Percentiles rank a stretch among this genome's conserved stretches.
Evolutionary conservation across 345 rosid genomes (phyloP).

Genomic region (Eucalyptus curtisii): DNA sequence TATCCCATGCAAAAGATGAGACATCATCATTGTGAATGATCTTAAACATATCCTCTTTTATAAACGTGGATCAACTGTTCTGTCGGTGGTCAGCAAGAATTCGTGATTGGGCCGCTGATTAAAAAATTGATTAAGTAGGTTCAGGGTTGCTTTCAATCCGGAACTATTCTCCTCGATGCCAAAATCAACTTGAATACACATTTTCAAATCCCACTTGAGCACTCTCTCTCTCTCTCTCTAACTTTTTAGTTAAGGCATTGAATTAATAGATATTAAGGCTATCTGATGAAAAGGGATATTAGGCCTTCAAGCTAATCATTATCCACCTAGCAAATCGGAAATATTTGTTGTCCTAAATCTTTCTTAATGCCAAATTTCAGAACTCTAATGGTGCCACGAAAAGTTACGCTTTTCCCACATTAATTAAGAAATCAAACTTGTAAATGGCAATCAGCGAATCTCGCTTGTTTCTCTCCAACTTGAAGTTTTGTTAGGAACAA

Average conservation of each 20-base stretch:
- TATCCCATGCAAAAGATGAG: not conserved
- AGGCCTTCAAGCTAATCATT: not conserved
- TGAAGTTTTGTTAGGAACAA: not conserved
- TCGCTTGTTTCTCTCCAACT: not conserved
- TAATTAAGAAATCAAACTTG: not conserved
- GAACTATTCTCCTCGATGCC: not conserved
- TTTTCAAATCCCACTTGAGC: not conserved
- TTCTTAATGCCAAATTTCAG: not conserved
- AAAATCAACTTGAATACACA: not conserved
- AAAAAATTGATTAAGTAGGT: not conserved
- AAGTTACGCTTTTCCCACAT: not conserved
- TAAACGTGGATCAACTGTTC: not conserved
- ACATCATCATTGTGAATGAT: not conserved
- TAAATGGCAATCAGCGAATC: not conserved
- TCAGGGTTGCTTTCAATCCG: not conserved
- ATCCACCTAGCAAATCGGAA: not conserved
- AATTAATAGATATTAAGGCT: not conserved
- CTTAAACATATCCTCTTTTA: not conserved
- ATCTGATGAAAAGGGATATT: not conserved
- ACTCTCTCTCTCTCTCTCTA: not conserved
- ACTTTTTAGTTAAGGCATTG: not conserved
- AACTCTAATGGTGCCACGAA: not conserved
- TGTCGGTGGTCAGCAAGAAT: not conserved
- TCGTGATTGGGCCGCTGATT: not conserved
- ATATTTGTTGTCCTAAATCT: not conserved